A percentile compares a stretch with the other conserved stretches of the same genome.
Evolutionary conservation across 2,329 filamentous ascomycete species (phyloP).

Genomic region (Verticillium nonalfalfae): DNA sequence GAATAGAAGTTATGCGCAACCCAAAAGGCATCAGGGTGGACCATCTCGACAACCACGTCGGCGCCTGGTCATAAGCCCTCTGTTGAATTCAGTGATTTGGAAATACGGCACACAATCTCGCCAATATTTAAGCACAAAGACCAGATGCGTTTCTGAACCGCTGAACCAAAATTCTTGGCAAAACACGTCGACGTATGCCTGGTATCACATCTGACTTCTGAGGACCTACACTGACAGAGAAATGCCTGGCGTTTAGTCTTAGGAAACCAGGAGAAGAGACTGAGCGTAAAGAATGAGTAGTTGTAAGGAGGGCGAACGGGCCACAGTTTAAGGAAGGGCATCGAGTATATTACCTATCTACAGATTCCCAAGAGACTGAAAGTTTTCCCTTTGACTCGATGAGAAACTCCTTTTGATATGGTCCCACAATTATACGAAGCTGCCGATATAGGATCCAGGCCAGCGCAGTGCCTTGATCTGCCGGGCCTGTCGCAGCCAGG

Average conservation of each 20-base stretch:
- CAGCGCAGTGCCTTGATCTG: neutral
- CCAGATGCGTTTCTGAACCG: neutral
- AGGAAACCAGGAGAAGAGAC: no score
- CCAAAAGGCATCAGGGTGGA: neutral
- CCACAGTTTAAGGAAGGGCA: no score
- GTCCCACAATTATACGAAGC: neutral
- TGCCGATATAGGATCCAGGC: neutral
- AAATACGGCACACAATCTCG: neutral
- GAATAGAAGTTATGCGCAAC: neutral
- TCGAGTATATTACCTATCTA: no score
- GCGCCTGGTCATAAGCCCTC: neutral
- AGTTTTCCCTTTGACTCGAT: no score
- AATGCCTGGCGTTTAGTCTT: no score
- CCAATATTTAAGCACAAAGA: neutral
- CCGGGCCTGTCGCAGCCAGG: neutral
- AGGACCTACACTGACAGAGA: no score
- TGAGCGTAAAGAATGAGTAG: no score
- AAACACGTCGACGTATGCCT: neutral
- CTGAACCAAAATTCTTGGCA: neutral
- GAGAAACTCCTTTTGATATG: no score
- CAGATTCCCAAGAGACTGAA: no score
- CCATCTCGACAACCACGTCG: neutral
- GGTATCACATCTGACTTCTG: neutral
- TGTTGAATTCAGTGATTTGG: neutral
- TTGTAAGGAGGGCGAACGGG: no score